Evolutionary conservation across 306 rosid species (phyloP).

Genomic region (Prunus padus): DNA sequence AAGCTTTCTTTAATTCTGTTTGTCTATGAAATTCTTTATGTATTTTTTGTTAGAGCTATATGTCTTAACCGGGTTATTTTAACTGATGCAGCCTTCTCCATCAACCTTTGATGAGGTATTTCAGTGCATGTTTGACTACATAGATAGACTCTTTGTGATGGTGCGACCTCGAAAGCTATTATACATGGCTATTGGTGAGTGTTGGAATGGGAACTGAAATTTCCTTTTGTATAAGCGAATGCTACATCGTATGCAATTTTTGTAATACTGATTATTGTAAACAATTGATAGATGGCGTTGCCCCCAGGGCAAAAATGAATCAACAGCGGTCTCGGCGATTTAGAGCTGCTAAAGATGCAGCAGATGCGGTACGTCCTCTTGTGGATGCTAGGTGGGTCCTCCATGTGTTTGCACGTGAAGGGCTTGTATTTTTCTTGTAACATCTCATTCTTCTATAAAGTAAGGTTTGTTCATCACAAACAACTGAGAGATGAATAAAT

Average conservation of each 20-base stretch:
- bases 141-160: slow-evolving; percentile 84
- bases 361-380: slow-evolving; percentile 73
- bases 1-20: neutral
- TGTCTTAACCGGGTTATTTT: neutral
- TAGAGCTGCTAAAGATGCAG: slow-evolving; percentile 93
- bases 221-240: neutral
- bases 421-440: slow-evolving; percentile 7
- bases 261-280: slow-evolving; percentile 22
- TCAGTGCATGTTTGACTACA: slow-evolving; percentile 91
- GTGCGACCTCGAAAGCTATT: slow-evolving; percentile 95
- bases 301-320: slow-evolving; percentile 99
- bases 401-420: slow-evolving; percentile 24
- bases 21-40: neutral
- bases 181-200: slow-evolving; percentile 95
- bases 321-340: slow-evolving; percentile 95
- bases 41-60: neutral
- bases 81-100: slow-evolving; percentile 78
- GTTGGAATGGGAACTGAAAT: neutral
- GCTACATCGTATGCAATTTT: slow-evolving; percentile 7
- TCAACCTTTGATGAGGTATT: slow-evolving; percentile 80
- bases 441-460: neutral
- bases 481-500: neutral
- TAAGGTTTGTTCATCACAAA: neutral
- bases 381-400: slow-evolving; percentile 32
- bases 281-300: slow-evolving; percentile 82